These are phyloP conservation scores for Xylariaceae sp. DNA, from an alignment of 2,329 filamentous ascomycete species.

Conservation along the genomic window DNA sequence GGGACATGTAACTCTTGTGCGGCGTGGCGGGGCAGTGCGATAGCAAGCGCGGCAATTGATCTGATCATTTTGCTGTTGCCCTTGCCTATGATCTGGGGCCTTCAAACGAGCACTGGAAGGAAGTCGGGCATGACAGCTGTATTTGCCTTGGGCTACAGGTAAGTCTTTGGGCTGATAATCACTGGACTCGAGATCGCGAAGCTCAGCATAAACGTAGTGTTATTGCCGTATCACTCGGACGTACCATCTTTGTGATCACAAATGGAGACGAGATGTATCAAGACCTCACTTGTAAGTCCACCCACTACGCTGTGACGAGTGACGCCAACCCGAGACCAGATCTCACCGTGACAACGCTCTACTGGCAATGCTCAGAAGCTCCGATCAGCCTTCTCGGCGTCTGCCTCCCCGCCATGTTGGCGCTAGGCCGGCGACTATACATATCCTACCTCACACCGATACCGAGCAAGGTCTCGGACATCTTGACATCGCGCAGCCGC, in stretches of 20 bases:
- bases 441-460: background rate
- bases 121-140: slow-evolving; percentile 2
- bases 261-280: background rate
- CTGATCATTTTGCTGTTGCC: slow-evolving; percentile 6
- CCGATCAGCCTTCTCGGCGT: slow-evolving; percentile 4
- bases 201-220: slow-evolving; percentile 2
- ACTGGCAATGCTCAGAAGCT: slow-evolving; percentile 3
- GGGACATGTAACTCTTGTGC: background rate
- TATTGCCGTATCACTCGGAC: slow-evolving; percentile 5
- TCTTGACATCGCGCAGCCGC: background rate
- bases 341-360: background rate
- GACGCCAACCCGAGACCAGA: background rate
- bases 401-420: slow-evolving; percentile 6
- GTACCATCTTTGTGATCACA: slow-evolving; percentile 2
- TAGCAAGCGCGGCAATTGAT: slow-evolving; percentile 5
- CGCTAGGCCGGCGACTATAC: slow-evolving; percentile 2
- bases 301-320: background rate
- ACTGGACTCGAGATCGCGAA: background rate
- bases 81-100: slow-evolving; percentile 5
- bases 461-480: background rate
- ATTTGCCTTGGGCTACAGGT: slow-evolving; percentile 7
- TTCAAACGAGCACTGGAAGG: slow-evolving; percentile 3
- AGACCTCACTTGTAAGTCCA: slow-evolving; percentile 2
- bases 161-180: background rate
- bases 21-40: slow-evolving; percentile 1